Evolutionary conservation across 306 rosid species (phyloP).

Genomic region (Sesbania bispinosa): DNA sequence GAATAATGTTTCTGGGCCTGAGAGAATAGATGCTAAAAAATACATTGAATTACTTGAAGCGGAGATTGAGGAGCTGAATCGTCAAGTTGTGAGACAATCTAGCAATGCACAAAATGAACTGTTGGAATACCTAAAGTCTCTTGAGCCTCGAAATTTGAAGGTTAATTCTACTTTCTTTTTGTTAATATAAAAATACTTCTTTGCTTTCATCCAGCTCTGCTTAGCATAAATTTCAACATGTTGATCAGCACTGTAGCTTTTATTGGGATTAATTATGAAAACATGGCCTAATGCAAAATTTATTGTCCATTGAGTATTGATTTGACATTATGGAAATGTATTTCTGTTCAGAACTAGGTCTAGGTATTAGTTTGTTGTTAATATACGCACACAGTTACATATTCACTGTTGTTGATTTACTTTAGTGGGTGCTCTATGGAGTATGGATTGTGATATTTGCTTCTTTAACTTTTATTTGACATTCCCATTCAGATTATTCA

Average conservation of each 20-base stretch:
- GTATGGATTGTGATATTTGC: conserved; percentile 9
- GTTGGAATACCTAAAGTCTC: conserved; percentile 90
- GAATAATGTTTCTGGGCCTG: conserved; percentile 85
- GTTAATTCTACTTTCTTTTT: conserved; percentile 34
- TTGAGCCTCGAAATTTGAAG: conserved; percentile 92
- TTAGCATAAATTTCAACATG: background rate
- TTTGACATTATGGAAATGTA: conserved; percentile 2
- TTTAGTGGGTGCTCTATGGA: conserved; percentile 5
- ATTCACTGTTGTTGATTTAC: background rate
- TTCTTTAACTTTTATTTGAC: conserved; percentile 4
- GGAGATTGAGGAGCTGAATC: conserved; percentile 89
- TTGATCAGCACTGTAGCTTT: conserved; percentile 6
- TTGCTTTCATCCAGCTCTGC: conserved; percentile 14
- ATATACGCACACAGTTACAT: background rate
- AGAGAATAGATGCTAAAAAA: conserved; percentile 85
- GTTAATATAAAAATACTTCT: background rate
- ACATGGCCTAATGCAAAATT: background rate
- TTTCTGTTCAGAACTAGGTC: conserved; percentile 4
- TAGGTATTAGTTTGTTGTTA: conserved; percentile 16
- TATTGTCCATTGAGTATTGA: background rate
- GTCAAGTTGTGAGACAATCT: conserved; percentile 83
- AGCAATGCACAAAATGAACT: conserved; percentile 75
- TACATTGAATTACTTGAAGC: conserved; percentile 95
- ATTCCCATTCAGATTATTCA: background rate
- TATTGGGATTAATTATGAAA: conserved; percentile 2